Evolutionary conservation across 2,329 filamentous ascomycete species (phyloP).

Genomic region (Beauveria bassiana): DNA sequence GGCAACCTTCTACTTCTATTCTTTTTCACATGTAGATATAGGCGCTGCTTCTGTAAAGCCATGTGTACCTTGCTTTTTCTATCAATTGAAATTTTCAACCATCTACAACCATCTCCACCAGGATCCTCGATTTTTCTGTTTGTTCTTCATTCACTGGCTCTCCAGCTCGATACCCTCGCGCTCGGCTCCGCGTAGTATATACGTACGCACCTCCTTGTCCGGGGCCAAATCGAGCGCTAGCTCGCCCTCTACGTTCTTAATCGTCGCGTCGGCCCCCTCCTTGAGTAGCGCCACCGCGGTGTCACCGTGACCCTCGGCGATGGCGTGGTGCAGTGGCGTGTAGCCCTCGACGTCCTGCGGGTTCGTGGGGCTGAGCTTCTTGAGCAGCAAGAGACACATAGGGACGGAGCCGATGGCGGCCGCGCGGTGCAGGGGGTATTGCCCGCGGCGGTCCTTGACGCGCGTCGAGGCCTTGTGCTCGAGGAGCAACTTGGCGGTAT

Average conservation of each 20-base stretch:
- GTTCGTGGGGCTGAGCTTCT: conserved; percentile 73
- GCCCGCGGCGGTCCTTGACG: conserved; percentile 77
- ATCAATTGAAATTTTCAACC: neutral
- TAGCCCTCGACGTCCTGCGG: conserved; percentile 74
- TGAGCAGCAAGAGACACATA: conserved; percentile 72
- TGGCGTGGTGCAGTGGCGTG: conserved; percentile 83
- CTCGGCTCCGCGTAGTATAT: conserved; percentile 71
- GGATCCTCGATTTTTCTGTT: neutral
- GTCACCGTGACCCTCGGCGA: conserved; percentile 73
- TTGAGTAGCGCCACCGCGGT: conserved; percentile 76
- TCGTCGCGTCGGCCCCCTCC: conserved; percentile 73
- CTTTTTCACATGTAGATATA: neutral
- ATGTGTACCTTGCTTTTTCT: neutral
- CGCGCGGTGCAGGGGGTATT: conserved; percentile 83
- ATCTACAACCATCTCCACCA: neutral
- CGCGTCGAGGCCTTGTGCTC: conserved; percentile 68
- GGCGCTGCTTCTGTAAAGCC: neutral
- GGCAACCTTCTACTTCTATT: neutral
- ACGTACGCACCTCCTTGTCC: conserved; percentile 67
- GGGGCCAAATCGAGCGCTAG: conserved; percentile 77
- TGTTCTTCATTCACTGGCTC: conserved; percentile 3
- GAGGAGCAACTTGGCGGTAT: conserved; percentile 71
- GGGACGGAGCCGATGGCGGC: conserved; percentile 85
- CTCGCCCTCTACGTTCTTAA: conserved; percentile 63
- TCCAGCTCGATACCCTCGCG: conserved; percentile 68